Base-by-base conservation (phyloP, 2,329 filamentous ascomycete species). In the Epichloe sylvatica region DNA sequence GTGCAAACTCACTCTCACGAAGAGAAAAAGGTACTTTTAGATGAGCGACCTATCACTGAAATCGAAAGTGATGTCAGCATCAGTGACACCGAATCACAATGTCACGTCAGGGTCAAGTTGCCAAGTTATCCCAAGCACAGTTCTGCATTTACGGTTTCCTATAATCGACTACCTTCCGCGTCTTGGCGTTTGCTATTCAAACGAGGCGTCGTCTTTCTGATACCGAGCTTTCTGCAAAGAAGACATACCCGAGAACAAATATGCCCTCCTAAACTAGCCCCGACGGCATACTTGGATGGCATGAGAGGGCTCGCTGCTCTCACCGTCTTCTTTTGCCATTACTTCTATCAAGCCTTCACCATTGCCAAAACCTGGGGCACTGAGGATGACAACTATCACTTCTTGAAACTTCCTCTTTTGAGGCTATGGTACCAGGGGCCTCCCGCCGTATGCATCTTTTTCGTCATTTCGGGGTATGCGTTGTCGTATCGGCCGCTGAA, bases 381-480 rank as follows among this genome's bases (percentile, higher is more conserved):
- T 48, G 64, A 64, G 43, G 61, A 67, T 23, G 61, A 61, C 52
- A 71, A 76, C 62, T 68, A 69, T 57, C 57, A 71, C 49, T 51
- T 74, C 44, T 65, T 76, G 54, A 72, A 75, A 57, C 67, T 79
- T 1, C 77, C 76, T 7, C 70, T 79, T 52, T 49, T 80, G 17
- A 68, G 76, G 13, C 64, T 80, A 4, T 66, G 74, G 51, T 79
- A 73, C 58, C 72, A 73, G 47, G 77, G 76, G 1, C 75, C 74
- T 3, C 71, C 75, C 0, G 76, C 76, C 56, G 77, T 81, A 38
- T 75, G 72, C 61, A 63, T 80, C 54, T 82, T 82, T 67, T 81
- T 80, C 58, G 72, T 80, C 57, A 75, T 81, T 42, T 78, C 76
- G 0, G 78, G 78, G 19, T 81, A 80, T 60, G 79, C 77, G 3